Evolutionary conservation across 2,329 filamentous ascomycete genomes (phyloP), one percentile per base, ranked within the genome.

Genomic region (Pseudopyricularia cyperi): DNA sequence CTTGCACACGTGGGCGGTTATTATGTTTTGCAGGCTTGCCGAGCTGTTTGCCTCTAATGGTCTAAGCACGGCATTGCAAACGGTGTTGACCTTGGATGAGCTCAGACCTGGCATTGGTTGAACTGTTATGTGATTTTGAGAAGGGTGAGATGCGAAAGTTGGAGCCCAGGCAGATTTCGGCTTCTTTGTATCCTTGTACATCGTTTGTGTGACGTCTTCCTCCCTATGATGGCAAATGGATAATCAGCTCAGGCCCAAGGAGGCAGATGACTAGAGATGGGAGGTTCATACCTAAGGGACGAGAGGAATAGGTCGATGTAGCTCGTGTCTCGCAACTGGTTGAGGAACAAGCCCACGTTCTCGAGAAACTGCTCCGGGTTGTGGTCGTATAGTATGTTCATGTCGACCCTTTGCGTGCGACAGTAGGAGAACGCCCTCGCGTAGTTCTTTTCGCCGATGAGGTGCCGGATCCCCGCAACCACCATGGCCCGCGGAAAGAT

Each of bases 371-470:
- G 87, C 35, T 82, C 75, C 0, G 91, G 89, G n/a, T 82, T 82
- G 67, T 97, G 88, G 62, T 98, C 93, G 62, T 95, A 91, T 2
- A 98, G 72, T 55, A 98, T 91, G 62, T 98, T 98, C 85, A 97
- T 90, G 62, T 98, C 93, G 1, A 98, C 93, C 58, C 94, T 81
- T 64, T 98, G 94, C 22, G 83, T 91, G 50, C 93, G 82, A 64
- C 93, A 97, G 56, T 89, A 84, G 22, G 86, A 72, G 63, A 96
- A 98, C 0, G 93, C 93, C 50, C 79, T 80, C 48, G 77, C 80
- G 62, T 96, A 98, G 60, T 93, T 81, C 64, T 86, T 87, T 32
- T 78, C 73, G 52, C 89, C 85, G 50, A 98, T 87, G 50, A 86
- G 80, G 49, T 80, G 79, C 48, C 93, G 80, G 52, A 98, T 94